These are phyloP conservation scores for Spraguea lophii DNA, from an alignment of 371 early-diverging fungal genomes.

Conservation along the genomic window DNA sequence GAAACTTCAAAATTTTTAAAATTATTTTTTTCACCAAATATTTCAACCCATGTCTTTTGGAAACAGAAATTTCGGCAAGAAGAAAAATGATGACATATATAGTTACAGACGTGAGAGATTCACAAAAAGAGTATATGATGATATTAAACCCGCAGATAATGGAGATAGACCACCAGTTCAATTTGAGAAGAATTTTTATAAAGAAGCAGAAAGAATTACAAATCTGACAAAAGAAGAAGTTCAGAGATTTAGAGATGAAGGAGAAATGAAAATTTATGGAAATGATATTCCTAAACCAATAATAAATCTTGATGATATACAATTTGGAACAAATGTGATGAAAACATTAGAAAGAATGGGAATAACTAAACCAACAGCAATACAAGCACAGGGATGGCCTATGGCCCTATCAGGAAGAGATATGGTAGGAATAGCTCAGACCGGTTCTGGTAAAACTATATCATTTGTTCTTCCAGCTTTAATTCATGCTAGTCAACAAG, in stretches of 20 bases:
- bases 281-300: conserved; percentile 51
- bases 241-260: conserved; percentile 46
- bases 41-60: too few species aligned
- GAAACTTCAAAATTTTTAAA: too few species aligned
- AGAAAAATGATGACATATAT: too few species aligned
- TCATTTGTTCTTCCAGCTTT: conserved; percentile 84
- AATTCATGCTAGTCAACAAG: conserved; percentile 87
- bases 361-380: conserved; percentile 71
- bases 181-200: conserved; percentile 59
- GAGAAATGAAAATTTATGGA: conserved; percentile 50
- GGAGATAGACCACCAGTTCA: conserved; percentile 23
- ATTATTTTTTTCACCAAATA: too few species aligned
- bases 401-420: conserved; percentile 90
- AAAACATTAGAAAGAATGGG: conserved; percentile 60
- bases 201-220: conserved; percentile 43
- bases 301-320: conserved; percentile 55
- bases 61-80: too few species aligned
- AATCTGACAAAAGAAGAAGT: conserved; percentile 46
- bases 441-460: conserved; percentile 93
- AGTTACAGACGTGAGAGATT: too few species aligned
- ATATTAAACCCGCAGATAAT: too few species aligned
- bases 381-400: conserved; percentile 96
- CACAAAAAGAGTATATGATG: too few species aligned
- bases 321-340: conserved; percentile 58
- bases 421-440: conserved; percentile 90